phyloP scores from a whole-genome alignment of 208 protist genomes.

The Leishmania guyanensis region DNA sequence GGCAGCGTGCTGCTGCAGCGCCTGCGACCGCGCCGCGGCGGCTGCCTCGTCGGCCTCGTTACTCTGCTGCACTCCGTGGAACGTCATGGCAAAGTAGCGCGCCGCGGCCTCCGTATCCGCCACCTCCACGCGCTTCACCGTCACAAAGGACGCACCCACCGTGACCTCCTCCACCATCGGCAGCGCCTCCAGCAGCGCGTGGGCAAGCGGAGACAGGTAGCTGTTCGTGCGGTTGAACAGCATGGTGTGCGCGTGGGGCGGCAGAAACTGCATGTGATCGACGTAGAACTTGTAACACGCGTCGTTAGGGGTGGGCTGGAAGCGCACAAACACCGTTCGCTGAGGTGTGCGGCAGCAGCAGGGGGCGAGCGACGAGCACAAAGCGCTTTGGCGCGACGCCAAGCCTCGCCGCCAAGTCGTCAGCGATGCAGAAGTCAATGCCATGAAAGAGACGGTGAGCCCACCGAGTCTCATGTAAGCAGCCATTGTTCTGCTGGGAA shows the following conservation, averaged over 20 bases:
- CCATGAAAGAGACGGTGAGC: neutral
- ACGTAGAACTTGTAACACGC: slow-evolving; percentile 89
- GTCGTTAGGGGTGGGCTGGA: slow-evolving; percentile 83
- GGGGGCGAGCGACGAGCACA: neutral
- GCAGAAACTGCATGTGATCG: slow-evolving; percentile 61
- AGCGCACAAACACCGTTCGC: slow-evolving; percentile 70
- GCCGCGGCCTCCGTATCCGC: slow-evolving; percentile 62
- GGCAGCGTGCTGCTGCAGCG: slow-evolving; percentile 52
- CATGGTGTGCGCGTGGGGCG: slow-evolving; percentile 51
- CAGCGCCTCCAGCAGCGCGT: slow-evolving; percentile 59
- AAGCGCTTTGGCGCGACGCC: neutral
- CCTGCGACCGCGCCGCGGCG: slow-evolving; percentile 51
- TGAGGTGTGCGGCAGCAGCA: neutral
- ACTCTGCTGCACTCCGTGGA: slow-evolving; percentile 33
- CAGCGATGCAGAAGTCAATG: neutral
- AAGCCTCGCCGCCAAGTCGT: slow-evolving; percentile 5
- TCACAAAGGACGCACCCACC: slow-evolving; percentile 74
- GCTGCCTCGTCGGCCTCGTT: slow-evolving; percentile 27
- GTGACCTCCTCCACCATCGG: slow-evolving; percentile 92
- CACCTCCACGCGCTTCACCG: slow-evolving; percentile 73
- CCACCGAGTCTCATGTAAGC: neutral
- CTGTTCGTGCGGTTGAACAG: slow-evolving; percentile 79
- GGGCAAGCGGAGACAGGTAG: slow-evolving; percentile 81
- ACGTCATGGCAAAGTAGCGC: slow-evolving; percentile 64
- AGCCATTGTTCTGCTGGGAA: neutral